These are phyloP conservation scores for Phanerochaete sordida DNA, from an alignment of 768 basidiomycete genomes.

Conservation along the genomic window DNA sequence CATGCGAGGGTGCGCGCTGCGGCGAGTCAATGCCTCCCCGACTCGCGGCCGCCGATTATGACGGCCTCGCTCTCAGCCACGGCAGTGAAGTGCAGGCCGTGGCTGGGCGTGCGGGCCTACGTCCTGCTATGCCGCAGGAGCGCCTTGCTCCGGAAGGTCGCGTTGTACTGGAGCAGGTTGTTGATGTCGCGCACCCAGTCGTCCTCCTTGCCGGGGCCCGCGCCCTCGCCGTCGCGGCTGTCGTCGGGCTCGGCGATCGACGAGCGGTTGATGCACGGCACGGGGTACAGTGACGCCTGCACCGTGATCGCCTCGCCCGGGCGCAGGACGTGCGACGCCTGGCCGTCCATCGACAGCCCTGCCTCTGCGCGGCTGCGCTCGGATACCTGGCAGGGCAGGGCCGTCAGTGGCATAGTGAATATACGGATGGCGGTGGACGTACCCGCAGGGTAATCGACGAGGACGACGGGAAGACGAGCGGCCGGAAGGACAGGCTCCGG, in stretches of 20 bases:
- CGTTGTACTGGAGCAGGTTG: conserved; percentile 91
- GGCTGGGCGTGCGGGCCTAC: conserved; percentile 16
- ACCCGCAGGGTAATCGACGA: conserved; percentile 74
- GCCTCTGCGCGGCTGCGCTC: conserved; percentile 82
- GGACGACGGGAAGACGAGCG: conserved; percentile 84
- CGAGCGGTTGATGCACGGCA: conserved; percentile 89
- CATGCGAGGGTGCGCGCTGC: too few species aligned
- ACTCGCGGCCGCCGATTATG: too few species aligned
- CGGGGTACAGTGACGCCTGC: conserved; percentile 81
- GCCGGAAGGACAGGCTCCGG: conserved; percentile 86
- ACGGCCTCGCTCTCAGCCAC: background rate
- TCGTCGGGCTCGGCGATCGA: conserved; percentile 58
- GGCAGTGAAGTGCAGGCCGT: background rate
- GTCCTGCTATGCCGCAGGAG: conserved; percentile 69
- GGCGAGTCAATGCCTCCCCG: too few species aligned
- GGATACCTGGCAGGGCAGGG: conserved; percentile 56
- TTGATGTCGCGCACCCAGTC: conserved; percentile 99
- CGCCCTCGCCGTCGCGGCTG: conserved; percentile 66
- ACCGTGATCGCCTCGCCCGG: conserved; percentile 87
- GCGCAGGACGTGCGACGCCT: conserved; percentile 74
- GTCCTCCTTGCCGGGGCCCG: conserved; percentile 77
- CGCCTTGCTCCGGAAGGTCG: conserved; percentile 90
- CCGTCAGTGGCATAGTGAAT: background rate
- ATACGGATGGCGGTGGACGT: conserved; percentile 25
- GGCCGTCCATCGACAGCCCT: conserved; percentile 92